Percentiles rank a stretch among this genome's conserved stretches.
Conservation (phyloP, 176 grass and related monocot genomes). For the Oryza punctata region DNA sequence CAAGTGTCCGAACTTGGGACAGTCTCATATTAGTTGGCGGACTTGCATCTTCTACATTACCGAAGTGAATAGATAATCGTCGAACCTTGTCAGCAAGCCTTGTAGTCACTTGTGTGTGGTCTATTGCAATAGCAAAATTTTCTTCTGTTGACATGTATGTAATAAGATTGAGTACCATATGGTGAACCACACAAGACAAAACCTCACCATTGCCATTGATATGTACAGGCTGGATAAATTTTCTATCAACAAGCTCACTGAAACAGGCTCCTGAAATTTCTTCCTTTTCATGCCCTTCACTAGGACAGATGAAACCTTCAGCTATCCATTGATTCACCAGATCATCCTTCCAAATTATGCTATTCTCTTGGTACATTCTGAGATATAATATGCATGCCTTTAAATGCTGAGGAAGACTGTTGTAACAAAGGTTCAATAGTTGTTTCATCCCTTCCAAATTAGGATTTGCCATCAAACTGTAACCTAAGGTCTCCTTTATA, state of each 20-base stretch:
- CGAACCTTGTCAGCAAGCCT: constrained; percentile 28
- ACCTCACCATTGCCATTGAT: constrained; percentile 10
- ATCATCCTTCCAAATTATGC: constrained; percentile 32
- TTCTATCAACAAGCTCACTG: constrained; percentile 13
- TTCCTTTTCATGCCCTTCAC: background rate
- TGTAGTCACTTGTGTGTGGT: constrained; percentile 9
- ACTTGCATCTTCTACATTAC: constrained; percentile 16
- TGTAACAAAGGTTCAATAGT: constrained; percentile 22
- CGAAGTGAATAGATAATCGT: constrained; percentile 39
- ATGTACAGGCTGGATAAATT: constrained; percentile 28
- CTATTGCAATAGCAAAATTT: constrained; percentile 20
- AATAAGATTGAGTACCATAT: constrained; percentile 20
- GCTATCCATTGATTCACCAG: constrained; percentile 34
- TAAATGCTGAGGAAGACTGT: constrained; percentile 31
- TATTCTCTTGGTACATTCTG: constrained; percentile 26
- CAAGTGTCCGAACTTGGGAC: constrained; percentile 34
- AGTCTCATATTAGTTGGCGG: constrained; percentile 26
- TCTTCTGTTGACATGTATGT: constrained; percentile 1
- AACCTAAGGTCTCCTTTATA: constrained; percentile 28
- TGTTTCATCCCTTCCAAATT: constrained; percentile 29
- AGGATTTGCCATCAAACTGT: constrained; percentile 18
- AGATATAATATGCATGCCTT: constrained; percentile 36
- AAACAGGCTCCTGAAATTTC: constrained; percentile 17
- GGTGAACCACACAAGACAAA: constrained; percentile 22
- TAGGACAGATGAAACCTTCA: constrained; percentile 28